Evolutionary conservation across 352 stramenopile species (phyloP).

Genomic region (Blastocystis sp.): DNA sequence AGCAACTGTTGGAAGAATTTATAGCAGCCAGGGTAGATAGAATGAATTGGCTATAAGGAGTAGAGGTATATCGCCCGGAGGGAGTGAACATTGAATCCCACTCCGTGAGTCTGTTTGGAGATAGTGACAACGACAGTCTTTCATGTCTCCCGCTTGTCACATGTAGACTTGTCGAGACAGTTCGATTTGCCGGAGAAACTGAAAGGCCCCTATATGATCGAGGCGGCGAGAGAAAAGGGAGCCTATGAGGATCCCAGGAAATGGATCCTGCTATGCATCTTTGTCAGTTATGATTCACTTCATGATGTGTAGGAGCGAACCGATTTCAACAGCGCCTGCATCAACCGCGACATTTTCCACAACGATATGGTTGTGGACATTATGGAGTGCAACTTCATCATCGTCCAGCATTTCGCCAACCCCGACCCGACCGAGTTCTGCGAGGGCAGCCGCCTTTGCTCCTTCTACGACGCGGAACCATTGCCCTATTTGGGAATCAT

Average conservation of each 20-base stretch:
- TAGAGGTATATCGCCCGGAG: slow-evolving; percentile 53
- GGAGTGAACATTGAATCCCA: not conserved
- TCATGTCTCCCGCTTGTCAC: not conserved
- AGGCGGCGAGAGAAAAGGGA: slow-evolving; percentile 43
- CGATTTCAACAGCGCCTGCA: not conserved
- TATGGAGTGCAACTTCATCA: slow-evolving; percentile 58
- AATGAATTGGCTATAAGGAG: not conserved
- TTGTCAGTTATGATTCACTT: not conserved
- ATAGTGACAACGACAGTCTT: not conserved
- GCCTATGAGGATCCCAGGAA: slow-evolving; percentile 5
- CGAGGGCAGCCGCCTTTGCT: slow-evolving; percentile 28
- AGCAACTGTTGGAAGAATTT: not conserved
- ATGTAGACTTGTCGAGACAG: not conserved
- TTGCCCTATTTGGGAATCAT: slow-evolving; percentile 34
- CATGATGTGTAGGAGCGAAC: slow-evolving; percentile 15
- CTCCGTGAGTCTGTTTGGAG: slow-evolving; percentile 20
- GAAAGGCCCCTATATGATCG: slow-evolving; percentile 34
- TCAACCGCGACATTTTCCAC: slow-evolving; percentile 61
- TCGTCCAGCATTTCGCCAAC: slow-evolving; percentile 48
- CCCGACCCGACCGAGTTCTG: not conserved
- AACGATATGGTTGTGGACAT: slow-evolving; percentile 19
- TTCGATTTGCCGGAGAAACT: slow-evolving; percentile 54
- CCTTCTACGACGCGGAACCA: not conserved
- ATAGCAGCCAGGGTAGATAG: slow-evolving; percentile 30
- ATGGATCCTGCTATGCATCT: slow-evolving; percentile 54